Evolutionary conservation across 345 rosid genomes (phyloP).

Genomic region (Dipteronia sinensis): DNA sequence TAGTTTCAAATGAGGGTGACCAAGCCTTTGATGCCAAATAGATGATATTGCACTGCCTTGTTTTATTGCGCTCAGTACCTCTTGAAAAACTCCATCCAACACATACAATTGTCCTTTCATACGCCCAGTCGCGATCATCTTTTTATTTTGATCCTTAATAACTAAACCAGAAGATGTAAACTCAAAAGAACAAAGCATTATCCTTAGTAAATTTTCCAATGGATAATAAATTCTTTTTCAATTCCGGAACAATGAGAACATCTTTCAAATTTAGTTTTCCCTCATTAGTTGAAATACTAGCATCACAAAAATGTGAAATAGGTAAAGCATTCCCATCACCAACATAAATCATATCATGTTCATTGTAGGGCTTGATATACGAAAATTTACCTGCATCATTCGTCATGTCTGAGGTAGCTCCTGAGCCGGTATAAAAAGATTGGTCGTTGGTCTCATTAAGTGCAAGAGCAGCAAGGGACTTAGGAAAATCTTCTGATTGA

Average conservation of each 20-base stretch:
- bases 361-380: no score
- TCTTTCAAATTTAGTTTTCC: no score
- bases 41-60: no score
- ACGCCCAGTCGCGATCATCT: not conserved
- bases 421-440: not conserved
- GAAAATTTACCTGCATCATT: no score
- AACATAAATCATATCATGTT: no score
- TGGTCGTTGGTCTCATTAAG: not conserved
- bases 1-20: no score
- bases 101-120: not conserved
- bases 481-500: not conserved
- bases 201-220: not conserved
- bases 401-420: no score
- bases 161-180: not conserved
- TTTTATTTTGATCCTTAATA: not conserved
- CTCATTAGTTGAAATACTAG: no score
- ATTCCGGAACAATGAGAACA: not conserved
- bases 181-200: not conserved
- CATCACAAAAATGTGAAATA: no score
- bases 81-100: not conserved
- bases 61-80: no score
- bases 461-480: not conserved
- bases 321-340: no score
- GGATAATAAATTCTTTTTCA: not conserved
- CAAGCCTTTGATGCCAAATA: not conserved